These are phyloP conservation scores for Vitellaria paradoxa DNA, from an alignment of 179 eudicot genomes.

Conservation along the genomic window DNA sequence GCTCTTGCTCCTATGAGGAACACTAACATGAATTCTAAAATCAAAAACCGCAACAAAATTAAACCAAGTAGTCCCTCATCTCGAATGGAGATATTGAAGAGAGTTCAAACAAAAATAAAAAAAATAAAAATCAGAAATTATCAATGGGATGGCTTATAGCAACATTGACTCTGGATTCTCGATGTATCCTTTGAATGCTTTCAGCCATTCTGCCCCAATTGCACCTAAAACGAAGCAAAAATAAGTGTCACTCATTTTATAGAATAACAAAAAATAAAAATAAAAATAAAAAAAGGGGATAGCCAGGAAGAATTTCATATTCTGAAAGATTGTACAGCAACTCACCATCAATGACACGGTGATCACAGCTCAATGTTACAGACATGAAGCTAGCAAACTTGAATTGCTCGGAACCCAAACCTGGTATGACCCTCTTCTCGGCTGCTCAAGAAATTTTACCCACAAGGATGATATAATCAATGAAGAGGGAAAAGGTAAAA, in stretches of 20 bases:
- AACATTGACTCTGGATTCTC: slow-evolving; percentile 95
- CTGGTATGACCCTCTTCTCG: slow-evolving; percentile 85
- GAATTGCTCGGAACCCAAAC: slow-evolving; percentile 54
- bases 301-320: background rate
- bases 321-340: background rate
- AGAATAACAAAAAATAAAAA: background rate
- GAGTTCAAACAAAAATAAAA: background rate
- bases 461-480: background rate
- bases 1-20: slow-evolving; percentile 8
- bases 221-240: slow-evolving; percentile 54
- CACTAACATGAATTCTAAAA: slow-evolving; percentile 2
- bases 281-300: too few relatives aligned
- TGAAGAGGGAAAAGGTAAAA: background rate
- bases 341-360: slow-evolving; percentile 95
- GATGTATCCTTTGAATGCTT: slow-evolving; percentile 89
- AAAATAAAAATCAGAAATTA: background rate
- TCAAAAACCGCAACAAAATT: background rate
- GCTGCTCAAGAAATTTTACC: slow-evolving; percentile 44
- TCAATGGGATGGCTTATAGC: slow-evolving; percentile 38
- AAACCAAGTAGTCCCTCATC: slow-evolving; percentile 9
- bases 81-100: slow-evolving; percentile 6
- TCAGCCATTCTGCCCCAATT: slow-evolving; percentile 95
- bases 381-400: slow-evolving; percentile 79
- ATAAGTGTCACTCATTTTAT: background rate
- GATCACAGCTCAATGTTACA: slow-evolving; percentile 93